These are phyloP conservation scores for Leccinum barrowsii DNA, from an alignment of 768 basidiomycete genomes.

Conservation along the genomic window DNA sequence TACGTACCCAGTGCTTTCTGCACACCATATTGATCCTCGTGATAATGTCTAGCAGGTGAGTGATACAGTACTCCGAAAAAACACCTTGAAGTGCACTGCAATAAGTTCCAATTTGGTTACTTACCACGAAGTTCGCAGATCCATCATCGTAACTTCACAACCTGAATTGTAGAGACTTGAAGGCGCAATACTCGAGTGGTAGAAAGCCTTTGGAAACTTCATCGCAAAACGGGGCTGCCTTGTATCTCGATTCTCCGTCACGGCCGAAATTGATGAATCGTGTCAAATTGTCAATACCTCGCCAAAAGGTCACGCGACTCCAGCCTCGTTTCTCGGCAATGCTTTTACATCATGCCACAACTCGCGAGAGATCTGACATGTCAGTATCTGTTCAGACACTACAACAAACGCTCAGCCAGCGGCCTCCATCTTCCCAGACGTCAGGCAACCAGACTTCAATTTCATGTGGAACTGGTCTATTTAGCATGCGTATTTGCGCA, in stretches of 20 bases:
- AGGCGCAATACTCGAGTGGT: not conserved
- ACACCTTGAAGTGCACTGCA: too few species aligned
- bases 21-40: not conserved
- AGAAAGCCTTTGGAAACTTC: not conserved
- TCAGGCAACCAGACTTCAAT: not conserved
- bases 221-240: not conserved
- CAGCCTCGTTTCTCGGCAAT: not conserved
- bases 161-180: not conserved
- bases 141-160: not conserved
- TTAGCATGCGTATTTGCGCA: not conserved
- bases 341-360: not conserved
- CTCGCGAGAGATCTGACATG: not conserved
- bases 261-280: not conserved
- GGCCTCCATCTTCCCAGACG: not conserved
- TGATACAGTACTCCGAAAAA: too few species aligned
- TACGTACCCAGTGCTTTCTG: not conserved
- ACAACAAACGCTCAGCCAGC: not conserved
- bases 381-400: not conserved
- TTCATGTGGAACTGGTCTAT: not conserved
- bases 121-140: not conserved
- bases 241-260: slow-evolving; percentile 1
- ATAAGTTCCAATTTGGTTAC: not conserved
- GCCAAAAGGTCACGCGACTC: slow-evolving; percentile 6
- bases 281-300: not conserved
- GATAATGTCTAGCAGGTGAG: not conserved